Percentiles rank a stretch among this genome's conserved stretches.
phyloP scores from a whole-genome alignment of 2,329 filamentous ascomycete genomes.

The Rutstroemia sp. region DNA sequence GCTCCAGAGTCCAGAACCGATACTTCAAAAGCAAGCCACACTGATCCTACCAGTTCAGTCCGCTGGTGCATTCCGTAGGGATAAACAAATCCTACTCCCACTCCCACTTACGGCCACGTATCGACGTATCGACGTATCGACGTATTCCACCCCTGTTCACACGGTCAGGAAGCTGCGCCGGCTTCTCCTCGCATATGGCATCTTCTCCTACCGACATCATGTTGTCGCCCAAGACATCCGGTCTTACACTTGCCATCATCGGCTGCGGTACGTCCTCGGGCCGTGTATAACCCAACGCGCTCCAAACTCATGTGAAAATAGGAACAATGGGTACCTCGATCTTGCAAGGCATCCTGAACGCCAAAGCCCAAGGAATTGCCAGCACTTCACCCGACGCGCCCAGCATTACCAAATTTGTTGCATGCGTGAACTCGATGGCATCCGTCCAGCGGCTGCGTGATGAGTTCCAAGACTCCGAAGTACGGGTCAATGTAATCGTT shows the following conservation, averaged over 20 bases:
- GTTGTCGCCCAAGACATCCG: not conserved
- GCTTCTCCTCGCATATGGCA: not conserved
- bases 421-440: slow-evolving; percentile 34
- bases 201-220: not conserved
- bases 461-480: slow-evolving; percentile 28
- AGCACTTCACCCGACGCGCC: slow-evolving; percentile 12
- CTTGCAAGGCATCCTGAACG: slow-evolving; percentile 20
- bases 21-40: no score
- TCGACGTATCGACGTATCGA: no score
- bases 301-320: not conserved
- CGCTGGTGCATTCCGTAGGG: no score
- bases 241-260: not conserved
- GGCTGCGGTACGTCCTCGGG: not conserved
- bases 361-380: slow-evolving; percentile 10
- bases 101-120: no score
- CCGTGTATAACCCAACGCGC: not conserved
- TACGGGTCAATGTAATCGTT: slow-evolving; percentile 26
- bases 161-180: not conserved
- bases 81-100: no score
- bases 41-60: no score
- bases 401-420: slow-evolving; percentile 31
- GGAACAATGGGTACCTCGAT: slow-evolving; percentile 26
- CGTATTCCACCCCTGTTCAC: no score
- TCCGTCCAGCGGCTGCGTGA: slow-evolving; percentile 31
- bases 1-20: no score